Base-by-base conservation (phyloP, 2,329 filamentous ascomycete genomes). In the Massarina eburnea region DNA sequence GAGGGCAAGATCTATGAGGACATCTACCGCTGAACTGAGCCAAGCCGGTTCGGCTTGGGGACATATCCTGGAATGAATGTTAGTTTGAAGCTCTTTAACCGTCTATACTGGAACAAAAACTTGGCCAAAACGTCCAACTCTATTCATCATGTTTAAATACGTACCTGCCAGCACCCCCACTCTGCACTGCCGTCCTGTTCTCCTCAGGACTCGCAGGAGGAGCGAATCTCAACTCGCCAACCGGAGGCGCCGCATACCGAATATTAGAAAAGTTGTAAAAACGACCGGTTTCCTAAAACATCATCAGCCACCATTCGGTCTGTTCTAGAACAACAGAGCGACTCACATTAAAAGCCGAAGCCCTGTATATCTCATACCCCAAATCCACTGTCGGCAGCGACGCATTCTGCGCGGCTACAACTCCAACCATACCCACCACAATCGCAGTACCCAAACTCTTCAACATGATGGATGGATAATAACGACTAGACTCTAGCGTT, bases 241-340 rank as follows among this genome's bases (percentile, higher is more conserved):
- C 49, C 1, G 80, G 80, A 12, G 80, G 73, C 20, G 76, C 75
- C 5, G 78, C 80, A 60, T 77, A 83, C 34, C 79, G 74, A 49
- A 82, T 80, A 54, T 82, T 81, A 41, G 67, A 75, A 64, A 82
- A 82, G 49, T 76, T 79, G 62, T 80, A 81, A 50, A 75, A 68
- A 18, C 67, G 61, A n/a, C 62, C 62, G 1, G 73, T 65, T 46
- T 66, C 57, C 71, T 69, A 37, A 10, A 15, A 8, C 14, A 20
- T 3, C 3, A 35, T 59, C 30, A 55, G 49, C n/a, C 27, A 30
- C n/a, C n/a, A n/a, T n/a, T n/a, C n/a, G n/a, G n/a, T 26, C 7
- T 8, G 12, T 19, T 14, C 40, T 35, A 36, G 19, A 18, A 43
- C 20, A 35, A 17, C 14, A 26, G 30, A 17, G 8, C 19, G 8